Evolutionary conservation across 495 filamentous ascomycete species (phyloP).

Genomic region (Hypoxylon lenormandii): DNA sequence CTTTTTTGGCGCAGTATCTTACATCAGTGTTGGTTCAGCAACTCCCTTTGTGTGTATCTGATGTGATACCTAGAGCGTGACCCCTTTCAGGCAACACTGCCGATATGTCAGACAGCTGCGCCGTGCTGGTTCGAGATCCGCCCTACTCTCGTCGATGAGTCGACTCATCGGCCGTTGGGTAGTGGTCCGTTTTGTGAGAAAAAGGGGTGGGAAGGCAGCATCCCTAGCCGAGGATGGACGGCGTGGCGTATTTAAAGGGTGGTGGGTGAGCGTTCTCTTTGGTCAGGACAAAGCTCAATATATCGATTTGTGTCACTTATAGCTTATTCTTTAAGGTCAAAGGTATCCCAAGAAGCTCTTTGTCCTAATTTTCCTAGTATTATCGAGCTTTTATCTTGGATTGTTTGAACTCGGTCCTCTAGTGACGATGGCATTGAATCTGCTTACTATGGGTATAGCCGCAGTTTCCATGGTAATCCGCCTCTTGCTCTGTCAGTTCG

Average conservation of each 20-base stretch:
- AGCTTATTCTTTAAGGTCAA: background rate
- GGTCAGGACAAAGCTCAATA: background rate
- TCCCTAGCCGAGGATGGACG: background rate
- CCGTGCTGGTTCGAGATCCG: background rate
- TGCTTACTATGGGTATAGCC: background rate
- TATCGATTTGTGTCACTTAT: background rate
- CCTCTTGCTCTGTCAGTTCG: background rate
- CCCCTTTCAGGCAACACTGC: background rate
- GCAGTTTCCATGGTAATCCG: background rate
- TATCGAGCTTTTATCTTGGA: background rate
- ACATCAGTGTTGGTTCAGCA: conserved; percentile 2
- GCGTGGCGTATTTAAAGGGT: background rate
- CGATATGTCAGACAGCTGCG: background rate
- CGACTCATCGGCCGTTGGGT: background rate
- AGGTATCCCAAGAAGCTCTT: background rate
- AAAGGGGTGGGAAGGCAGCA: background rate
- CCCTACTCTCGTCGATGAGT: background rate
- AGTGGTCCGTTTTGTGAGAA: background rate
- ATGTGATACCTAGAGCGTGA: background rate
- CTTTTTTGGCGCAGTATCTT: background rate
- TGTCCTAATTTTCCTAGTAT: background rate
- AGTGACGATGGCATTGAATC: conserved; percentile 9
- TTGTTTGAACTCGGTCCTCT: background rate
- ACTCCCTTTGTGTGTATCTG: background rate
- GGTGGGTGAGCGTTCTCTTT: background rate